Evolutionary conservation across 1,284 basidiomycete genomes (phyloP).

Genomic region (Melampsora americana): DNA sequence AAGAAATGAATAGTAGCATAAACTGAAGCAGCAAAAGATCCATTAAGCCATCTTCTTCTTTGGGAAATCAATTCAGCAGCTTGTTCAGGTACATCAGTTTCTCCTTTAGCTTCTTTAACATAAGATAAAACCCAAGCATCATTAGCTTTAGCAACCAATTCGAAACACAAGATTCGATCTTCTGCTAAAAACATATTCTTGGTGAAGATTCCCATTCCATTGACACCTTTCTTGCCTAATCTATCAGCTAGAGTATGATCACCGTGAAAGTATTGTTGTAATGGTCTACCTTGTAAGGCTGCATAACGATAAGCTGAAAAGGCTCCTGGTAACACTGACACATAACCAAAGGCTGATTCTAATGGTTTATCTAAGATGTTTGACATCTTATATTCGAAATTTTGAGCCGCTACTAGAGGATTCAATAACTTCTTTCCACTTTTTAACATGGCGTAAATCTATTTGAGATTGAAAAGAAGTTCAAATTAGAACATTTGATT

Average conservation of each 20-base stretch:
- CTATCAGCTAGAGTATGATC: slow-evolving; percentile 85
- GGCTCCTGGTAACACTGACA: slow-evolving; percentile 86
- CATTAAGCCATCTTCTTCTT: slow-evolving; percentile 92
- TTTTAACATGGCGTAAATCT: slow-evolving; percentile 92
- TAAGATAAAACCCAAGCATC: slow-evolving; percentile 49
- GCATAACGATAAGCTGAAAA: slow-evolving; percentile 91
- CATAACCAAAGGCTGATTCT: slow-evolving; percentile 89
- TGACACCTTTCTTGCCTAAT: slow-evolving; percentile 86
- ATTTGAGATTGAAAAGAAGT: slow-evolving; percentile 52
- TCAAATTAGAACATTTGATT: background rate
- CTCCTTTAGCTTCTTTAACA: slow-evolving; percentile 64
- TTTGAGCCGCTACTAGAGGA: slow-evolving; percentile 75
- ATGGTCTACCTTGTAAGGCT: slow-evolving; percentile 83
- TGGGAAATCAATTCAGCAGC: slow-evolving; percentile 90
- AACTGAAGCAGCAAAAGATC: slow-evolving; percentile 91
- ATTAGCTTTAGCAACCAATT: slow-evolving; percentile 81
- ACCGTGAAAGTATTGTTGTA: slow-evolving; percentile 98
- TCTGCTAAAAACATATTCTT: slow-evolving; percentile 70
- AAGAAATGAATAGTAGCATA: slow-evolving; percentile 95
- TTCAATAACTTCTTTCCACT: slow-evolving; percentile 88
- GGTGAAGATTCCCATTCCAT: slow-evolving; percentile 68
- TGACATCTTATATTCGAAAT: slow-evolving; percentile 98
- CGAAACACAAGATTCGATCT: slow-evolving; percentile 92
- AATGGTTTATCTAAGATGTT: slow-evolving; percentile 88
- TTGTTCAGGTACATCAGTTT: slow-evolving; percentile 77